Evolutionary conservation across 805 yeast genomes (phyloP).

Genomic region (Kregervanrija fluxuum): DNA sequence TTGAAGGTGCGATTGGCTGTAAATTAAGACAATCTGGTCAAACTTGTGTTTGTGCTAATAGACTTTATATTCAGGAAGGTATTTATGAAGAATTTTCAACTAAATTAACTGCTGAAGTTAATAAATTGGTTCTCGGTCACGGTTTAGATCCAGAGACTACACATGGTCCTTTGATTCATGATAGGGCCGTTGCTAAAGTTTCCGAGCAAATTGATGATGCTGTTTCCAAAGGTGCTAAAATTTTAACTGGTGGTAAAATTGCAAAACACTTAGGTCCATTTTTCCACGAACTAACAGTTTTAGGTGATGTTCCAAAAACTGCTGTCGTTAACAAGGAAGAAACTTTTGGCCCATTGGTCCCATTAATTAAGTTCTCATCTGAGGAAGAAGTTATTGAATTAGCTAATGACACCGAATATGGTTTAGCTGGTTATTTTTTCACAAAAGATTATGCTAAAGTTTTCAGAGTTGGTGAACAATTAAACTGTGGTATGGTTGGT

Average conservation of each 20-base stretch:
- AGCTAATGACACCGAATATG: conserved; percentile 66
- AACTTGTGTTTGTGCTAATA: conserved; percentile 75
- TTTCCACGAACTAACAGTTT: conserved; percentile 63
- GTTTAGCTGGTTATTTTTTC: conserved; percentile 73
- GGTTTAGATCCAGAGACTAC: conserved; percentile 54
- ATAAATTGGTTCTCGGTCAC: conserved; percentile 47
- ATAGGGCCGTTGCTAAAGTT: conserved; percentile 55
- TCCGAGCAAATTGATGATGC: conserved; percentile 61
- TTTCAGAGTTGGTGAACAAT: conserved; percentile 55
- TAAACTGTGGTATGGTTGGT: conserved; percentile 79
- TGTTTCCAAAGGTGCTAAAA: conserved; percentile 51
- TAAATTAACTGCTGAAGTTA: conserved; percentile 40
- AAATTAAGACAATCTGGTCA: conserved; percentile 77
- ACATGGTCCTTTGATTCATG: conserved; percentile 72
- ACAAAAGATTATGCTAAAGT: conserved; percentile 48
- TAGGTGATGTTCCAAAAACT: conserved; percentile 49
- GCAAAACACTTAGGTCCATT: conserved; percentile 50
- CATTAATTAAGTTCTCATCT: conserved; percentile 55
- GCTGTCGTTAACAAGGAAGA: conserved; percentile 62
- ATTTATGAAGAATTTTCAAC: conserved; percentile 57
- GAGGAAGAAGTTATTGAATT: conserved; percentile 54
- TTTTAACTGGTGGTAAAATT: conserved; percentile 53
- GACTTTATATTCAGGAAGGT: conserved; percentile 56
- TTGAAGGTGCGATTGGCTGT: conserved; percentile 55
- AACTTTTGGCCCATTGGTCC: conserved; percentile 78